Evolutionary conservation across 2,329 filamentous ascomycete species (phyloP).

Genomic region (Aspergillus felis): DNA sequence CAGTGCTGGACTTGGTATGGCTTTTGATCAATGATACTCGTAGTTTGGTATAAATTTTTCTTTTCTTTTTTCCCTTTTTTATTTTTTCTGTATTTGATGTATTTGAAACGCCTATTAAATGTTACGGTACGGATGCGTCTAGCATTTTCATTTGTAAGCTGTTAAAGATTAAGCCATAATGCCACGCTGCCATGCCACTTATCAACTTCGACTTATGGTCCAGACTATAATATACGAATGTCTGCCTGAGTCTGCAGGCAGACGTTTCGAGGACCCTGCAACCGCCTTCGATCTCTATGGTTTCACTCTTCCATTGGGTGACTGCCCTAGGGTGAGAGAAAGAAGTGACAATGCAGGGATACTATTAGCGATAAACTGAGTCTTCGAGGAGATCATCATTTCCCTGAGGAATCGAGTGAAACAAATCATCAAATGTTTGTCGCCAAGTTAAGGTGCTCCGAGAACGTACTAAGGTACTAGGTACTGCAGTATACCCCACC

Average conservation of each 20-base stretch:
- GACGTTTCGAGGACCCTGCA: too few relatives aligned
- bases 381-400: neutral
- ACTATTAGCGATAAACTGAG: neutral
- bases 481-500: neutral
- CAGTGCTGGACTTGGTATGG: conserved; percentile 15
- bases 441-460: neutral
- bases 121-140: neutral
- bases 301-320: too few relatives aligned
- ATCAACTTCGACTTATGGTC: neutral
- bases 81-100: conserved; percentile 2
- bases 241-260: neutral
- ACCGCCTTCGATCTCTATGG: too few relatives aligned
- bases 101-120: neutral
- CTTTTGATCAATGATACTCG: conserved; percentile 5
- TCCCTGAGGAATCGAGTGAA: neutral
- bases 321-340: too few relatives aligned
- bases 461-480: neutral
- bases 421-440: neutral
- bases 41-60: conserved; percentile 1
- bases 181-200: neutral
- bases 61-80: neutral
- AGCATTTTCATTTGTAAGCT: neutral
- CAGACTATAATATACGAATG: neutral
- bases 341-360: neutral
- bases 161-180: neutral